Evolutionary conservation across 2,329 filamentous ascomycete species (phyloP).

Genomic region (Colletotrichum eremochloae): DNA sequence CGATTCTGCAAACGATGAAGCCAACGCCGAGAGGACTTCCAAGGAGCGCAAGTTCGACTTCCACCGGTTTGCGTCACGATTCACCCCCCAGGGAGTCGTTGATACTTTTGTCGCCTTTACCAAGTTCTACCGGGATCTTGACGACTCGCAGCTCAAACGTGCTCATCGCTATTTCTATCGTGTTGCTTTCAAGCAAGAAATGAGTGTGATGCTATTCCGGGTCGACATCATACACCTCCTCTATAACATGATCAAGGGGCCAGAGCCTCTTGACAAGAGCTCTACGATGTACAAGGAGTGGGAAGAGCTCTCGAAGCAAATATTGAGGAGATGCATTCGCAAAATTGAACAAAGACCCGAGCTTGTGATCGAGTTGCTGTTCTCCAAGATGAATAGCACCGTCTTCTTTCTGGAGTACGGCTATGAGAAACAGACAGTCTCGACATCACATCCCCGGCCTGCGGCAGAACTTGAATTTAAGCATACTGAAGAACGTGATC

Average conservation of each 20-base stretch:
- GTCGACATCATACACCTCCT: conserved; percentile 92
- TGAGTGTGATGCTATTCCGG: conserved; percentile 88
- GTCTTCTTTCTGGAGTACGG: conserved; percentile 92
- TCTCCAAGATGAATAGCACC: conserved; percentile 89
- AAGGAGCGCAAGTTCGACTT: conserved; percentile 97
- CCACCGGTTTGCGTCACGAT: conserved; percentile 82
- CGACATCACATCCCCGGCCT: conserved; percentile 71
- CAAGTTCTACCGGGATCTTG: conserved; percentile 84
- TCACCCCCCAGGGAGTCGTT: conserved; percentile 86
- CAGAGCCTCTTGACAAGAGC: conserved; percentile 77
- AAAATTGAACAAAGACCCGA: conserved; percentile 89
- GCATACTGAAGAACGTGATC: conserved; percentile 74
- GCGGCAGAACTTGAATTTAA: conserved; percentile 89
- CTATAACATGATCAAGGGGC: conserved; percentile 92
- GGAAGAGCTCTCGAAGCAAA: conserved; percentile 88
- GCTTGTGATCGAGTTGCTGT: conserved; percentile 90
- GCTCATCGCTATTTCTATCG: conserved; percentile 95
- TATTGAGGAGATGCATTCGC: conserved; percentile 84
- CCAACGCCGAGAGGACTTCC: conserved; percentile 76
- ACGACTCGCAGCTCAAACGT: conserved; percentile 85
- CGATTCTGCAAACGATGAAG: conserved; percentile 79
- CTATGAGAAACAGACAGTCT: conserved; percentile 81
- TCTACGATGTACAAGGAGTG: conserved; percentile 84
- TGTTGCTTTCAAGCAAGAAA: conserved; percentile 93
- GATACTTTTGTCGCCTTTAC: conserved; percentile 89